Conservation (phyloP, 805 yeast genomes). For the Ogataea parapolymorpha region DNA sequence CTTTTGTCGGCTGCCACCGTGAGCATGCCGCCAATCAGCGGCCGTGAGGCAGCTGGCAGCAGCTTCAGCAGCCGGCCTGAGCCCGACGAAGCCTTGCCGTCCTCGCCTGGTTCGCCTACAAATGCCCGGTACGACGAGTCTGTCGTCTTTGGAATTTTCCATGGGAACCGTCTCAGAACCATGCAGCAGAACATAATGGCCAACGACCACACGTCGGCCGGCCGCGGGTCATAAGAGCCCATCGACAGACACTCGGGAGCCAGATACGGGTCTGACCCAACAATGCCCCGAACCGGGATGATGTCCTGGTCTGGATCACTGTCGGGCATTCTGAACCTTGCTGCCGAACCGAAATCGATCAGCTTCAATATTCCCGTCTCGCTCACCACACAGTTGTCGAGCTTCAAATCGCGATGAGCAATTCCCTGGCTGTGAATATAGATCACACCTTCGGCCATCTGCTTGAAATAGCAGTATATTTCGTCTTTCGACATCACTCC, state of each 20-base stretch:
- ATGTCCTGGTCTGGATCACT: slow-evolving; percentile 39
- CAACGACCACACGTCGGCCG: slow-evolving; percentile 89
- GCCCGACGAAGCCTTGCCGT: slow-evolving; percentile 40
- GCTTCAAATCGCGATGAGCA: slow-evolving; percentile 89
- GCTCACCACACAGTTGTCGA: slow-evolving; percentile 89
- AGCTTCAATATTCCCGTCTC: slow-evolving; percentile 72
- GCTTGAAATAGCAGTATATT: slow-evolving; percentile 77
- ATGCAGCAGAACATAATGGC: slow-evolving; percentile 92
- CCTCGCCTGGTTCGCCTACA: slow-evolving; percentile 31
- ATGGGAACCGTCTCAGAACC: slow-evolving; percentile 83
- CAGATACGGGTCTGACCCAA: slow-evolving; percentile 93
- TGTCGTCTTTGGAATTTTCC: slow-evolving; percentile 83
- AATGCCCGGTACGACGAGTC: slow-evolving; percentile 77
- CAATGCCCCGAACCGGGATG: slow-evolving; percentile 75
- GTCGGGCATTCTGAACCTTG: slow-evolving; percentile 45
- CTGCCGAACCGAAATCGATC: slow-evolving; percentile 93
- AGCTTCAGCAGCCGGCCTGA: slow-evolving; percentile 62
- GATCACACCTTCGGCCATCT: slow-evolving; percentile 68
- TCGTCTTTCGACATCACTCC: slow-evolving; percentile 72
- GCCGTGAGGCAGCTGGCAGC: slow-evolving; percentile 65
- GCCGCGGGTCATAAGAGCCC: slow-evolving; percentile 72
- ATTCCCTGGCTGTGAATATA: slow-evolving; percentile 80
- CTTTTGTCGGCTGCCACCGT: slow-evolving; percentile 56
- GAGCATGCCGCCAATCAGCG: slow-evolving; percentile 63
- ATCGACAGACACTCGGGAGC: slow-evolving; percentile 81